A percentile compares a stretch with the other conserved stretches of the same genome.
phyloP scores from a whole-genome alignment of 495 filamentous ascomycete genomes.

The Tirmania nivea region DNA sequence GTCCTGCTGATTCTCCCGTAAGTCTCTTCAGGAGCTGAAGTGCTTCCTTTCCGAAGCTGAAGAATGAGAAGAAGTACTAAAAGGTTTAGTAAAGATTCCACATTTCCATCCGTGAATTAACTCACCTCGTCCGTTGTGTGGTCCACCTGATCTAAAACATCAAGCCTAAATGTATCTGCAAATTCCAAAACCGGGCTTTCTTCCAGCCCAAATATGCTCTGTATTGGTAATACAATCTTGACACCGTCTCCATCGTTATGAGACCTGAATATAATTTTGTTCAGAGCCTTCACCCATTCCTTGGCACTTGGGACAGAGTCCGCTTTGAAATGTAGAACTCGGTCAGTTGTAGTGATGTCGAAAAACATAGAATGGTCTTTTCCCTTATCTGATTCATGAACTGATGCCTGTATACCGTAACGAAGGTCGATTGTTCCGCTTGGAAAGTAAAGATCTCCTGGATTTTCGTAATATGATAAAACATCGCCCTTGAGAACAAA shows the following conservation, averaged over 20 bases:
- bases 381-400: conserved; percentile 29
- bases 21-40: conserved; percentile 40
- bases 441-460: conserved; percentile 76
- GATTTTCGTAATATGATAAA: conserved; percentile 72
- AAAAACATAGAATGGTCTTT: conserved; percentile 48
- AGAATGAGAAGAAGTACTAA: conserved; percentile 93
- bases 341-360: conserved; percentile 57
- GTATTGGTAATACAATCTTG: conserved; percentile 78
- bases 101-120: not conserved
- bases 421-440: conserved; percentile 79
- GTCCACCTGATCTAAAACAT: conserved; percentile 80
- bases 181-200: conserved; percentile 79
- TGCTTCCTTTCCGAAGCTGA: conserved; percentile 67
- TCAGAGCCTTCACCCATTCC: conserved; percentile 90
- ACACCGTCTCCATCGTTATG: conserved; percentile 95
- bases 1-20: no score
- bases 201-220: conserved; percentile 80
- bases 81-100: conserved; percentile 13
- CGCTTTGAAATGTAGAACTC: conserved; percentile 70
- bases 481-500: conserved; percentile 91
- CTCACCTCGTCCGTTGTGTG: conserved; percentile 85
- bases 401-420: conserved; percentile 68
- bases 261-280: conserved; percentile 84
- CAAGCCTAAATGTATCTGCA: conserved; percentile 82
- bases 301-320: conserved; percentile 77